Evolutionary conservation across 1,284 basidiomycete genomes (phyloP), one percentile per base, ranked within the genome.

Genomic region (Sutorius eximius): DNA sequence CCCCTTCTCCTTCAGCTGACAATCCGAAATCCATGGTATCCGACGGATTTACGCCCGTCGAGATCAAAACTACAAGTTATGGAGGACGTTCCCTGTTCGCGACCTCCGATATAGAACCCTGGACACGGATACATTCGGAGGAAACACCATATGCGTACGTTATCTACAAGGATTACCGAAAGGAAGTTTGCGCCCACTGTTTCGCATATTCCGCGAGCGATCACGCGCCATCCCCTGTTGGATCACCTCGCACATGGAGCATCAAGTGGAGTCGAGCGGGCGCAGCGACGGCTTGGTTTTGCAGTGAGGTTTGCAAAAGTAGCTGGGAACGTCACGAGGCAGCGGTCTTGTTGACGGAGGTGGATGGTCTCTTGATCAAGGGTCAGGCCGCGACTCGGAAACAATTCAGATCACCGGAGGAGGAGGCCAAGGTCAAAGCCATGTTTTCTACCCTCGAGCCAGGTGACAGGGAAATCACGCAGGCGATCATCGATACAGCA

Each of bases 171-270:
- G 76, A 76, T 56, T 86, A 85, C 59, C 75, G 82, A 45, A 83
- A 81, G 64, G 84, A 85, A 65, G 82, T 85, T 49, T 87, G 85
- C 59, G 79, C 77, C 12, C 72, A 79, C 61, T 87, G 85, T 66
- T 86, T 83, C 64, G 73, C 76, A 37, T 85, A 86, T 61, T 75
- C 83, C 33, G 78, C 79, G 54, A 82, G 81, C 68, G 68, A 68
- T 41, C 20, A 60, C 20, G 58, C 52, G 0, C 51, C 54, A 12
- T 51, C 40, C 12, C 51, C 41, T n/a, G 58, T 66, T 34, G 49
- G 49, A 36, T 24, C 55, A 20, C 63, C 61, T 37, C 68, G 71
- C 18, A 61, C 74, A 11, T 82, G 81, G 82, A 74, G 62, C 43
- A 63, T 80, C 58, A 74, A 69, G 52, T 68, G 68, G 55, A 72